Evolutionary conservation across 2,329 filamentous ascomycete genomes (phyloP), one percentile per base, ranked within the genome.

Genomic region (Huntiella moniliformis): DNA sequence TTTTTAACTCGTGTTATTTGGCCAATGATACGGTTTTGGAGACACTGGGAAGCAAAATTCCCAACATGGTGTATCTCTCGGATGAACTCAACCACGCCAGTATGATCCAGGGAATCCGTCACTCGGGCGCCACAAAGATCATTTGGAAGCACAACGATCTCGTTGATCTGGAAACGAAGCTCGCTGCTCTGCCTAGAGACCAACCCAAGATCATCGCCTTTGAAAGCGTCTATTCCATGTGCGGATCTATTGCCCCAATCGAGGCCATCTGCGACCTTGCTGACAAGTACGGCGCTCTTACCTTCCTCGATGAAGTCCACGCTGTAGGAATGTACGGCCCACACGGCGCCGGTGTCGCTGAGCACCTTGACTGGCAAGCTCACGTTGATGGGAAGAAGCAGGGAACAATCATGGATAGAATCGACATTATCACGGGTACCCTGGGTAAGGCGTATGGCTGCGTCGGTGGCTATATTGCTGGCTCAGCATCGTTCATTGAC

Each of bases 151-250:
- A 98, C 67, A 98, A 98, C 57, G 87, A 98, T 56, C 64, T 96
- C n/a, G 77, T 71, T 37, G 91, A 98, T 56, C 69, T 98, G 12
- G 91, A 98, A 67, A 76, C 76, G 43, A 96, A 98, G 65, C 70
- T 98, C 53, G 86, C 87, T 2, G 82, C 86, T 10, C 71, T 98
- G 37, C 86, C 88, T 1, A 66, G 82, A 1, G 73, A 91, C 50
- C 74, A 83, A 33, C 91, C 91, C 48, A 98, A 98, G 69, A 94
- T 98, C 53, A 98, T 98, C 53, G 91, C 91, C 2, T 98, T 96
- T 53, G 91, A 98, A 65, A 94, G 86, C 28, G 91, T 98, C 3
- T 98, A 98, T 67, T 94, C 86, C 67, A 98, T 98, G 91, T 98
- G 91, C 59, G 91, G 91, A 52, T 94, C 86, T 12, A 84, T 98